Evolutionary conservation across 225 moss, liverwort and hornwort species (phyloP).

Genomic region (Polytrichum commune): DNA sequence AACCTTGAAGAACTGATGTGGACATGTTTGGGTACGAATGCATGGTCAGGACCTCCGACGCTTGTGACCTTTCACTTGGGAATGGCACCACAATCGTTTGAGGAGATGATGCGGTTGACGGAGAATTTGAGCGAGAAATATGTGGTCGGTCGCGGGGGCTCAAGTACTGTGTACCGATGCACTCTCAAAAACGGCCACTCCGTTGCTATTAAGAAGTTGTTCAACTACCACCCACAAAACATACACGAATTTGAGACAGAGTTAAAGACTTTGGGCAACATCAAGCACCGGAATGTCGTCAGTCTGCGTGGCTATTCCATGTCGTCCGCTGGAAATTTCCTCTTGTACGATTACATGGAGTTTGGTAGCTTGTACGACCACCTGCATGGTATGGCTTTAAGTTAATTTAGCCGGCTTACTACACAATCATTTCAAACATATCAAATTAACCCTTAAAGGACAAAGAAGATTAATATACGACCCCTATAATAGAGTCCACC

Average conservation of each 20-base stretch:
- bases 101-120: conserved; percentile 82
- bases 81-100: conserved; percentile 81
- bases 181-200: conserved; percentile 86
- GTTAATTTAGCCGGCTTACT: no score
- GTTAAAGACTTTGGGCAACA: conserved; percentile 77
- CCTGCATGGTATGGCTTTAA: conserved; percentile 43
- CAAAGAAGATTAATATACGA: no score
- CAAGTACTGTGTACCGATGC: conserved; percentile 92
- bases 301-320: conserved; percentile 86
- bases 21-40: no score
- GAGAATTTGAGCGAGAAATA: conserved; percentile 89
- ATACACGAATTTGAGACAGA: conserved; percentile 88
- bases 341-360: conserved; percentile 95
- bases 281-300: conserved; percentile 89
- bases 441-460: no score
- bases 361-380: conserved; percentile 87
- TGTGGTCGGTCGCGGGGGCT: conserved; percentile 78
- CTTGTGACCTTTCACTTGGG: conserved; percentile 90
- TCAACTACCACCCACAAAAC: conserved; percentile 81
- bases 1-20: no score
- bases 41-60: conserved; percentile 47
- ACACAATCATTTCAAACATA: no score
- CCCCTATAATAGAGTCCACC: no score
- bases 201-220: conserved; percentile 92
- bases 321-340: conserved; percentile 79